phyloP scores from a whole-genome alignment of 371 early-diverging fungal genomes.

The Mucor lusitanicus region DNA sequence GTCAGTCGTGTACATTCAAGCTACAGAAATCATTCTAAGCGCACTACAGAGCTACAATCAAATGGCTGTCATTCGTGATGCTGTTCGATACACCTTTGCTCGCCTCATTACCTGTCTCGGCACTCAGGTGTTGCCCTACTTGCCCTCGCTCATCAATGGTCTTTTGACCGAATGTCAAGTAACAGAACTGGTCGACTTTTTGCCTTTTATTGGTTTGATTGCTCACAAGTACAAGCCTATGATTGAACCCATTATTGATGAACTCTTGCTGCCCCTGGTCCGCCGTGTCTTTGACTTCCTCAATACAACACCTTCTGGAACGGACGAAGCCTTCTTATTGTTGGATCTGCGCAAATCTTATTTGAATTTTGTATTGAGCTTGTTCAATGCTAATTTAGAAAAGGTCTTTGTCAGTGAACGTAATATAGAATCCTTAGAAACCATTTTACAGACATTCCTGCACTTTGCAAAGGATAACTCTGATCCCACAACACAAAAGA shows the following conservation, averaged over 20 bases:
- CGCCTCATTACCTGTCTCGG: constrained; percentile 89
- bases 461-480: constrained; percentile 76
- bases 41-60: constrained; percentile 72
- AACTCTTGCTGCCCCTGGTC: constrained; percentile 79
- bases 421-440: constrained; percentile 71
- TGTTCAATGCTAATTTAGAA: constrained; percentile 84
- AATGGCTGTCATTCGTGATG: constrained; percentile 79
- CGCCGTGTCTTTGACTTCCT: constrained; percentile 84
- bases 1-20: constrained; percentile 76
- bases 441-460: constrained; percentile 77
- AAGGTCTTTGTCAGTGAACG: constrained; percentile 76
- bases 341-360: constrained; percentile 83
- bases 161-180: constrained; percentile 76
- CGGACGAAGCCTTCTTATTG: constrained; percentile 83
- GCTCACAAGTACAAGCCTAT: constrained; percentile 84
- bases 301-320: constrained; percentile 82
- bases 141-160: constrained; percentile 80
- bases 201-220: constrained; percentile 83
- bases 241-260: constrained; percentile 65
- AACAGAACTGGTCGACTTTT: constrained; percentile 83
- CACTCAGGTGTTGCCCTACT: constrained; percentile 76
- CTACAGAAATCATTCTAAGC: constrained; percentile 77
- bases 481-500: constrained; percentile 76
- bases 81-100: constrained; percentile 83
- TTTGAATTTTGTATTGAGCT: constrained; percentile 75